Percentiles rank a stretch among this genome's conserved stretches.
Evolutionary conservation across 129 eudicot genomes (phyloP).

Genomic region (Helianthus tuberosus): DNA sequence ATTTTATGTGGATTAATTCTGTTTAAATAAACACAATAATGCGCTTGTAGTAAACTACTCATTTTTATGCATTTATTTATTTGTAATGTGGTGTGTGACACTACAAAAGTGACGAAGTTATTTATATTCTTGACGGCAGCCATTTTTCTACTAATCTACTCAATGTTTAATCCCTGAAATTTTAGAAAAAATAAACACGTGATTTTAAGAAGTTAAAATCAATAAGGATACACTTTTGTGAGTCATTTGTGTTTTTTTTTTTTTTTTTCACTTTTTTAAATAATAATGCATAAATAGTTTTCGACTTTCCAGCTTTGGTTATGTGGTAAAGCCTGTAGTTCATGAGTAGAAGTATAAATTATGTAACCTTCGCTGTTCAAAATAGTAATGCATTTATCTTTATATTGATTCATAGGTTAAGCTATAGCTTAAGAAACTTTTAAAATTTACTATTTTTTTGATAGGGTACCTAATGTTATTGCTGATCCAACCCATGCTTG

Average conservation of each 20-base stretch:
- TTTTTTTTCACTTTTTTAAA: neutral
- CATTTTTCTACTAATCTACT: too few relatives aligned
- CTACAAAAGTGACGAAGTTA: conserved; percentile 3
- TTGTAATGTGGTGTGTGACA: conserved; percentile 17
- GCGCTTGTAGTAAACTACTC: conserved; percentile 11
- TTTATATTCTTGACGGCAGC: neutral
- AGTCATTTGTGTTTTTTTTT: neutral
- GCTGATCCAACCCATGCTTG: neutral
- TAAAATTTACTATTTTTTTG: too few relatives aligned
- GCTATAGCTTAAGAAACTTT: too few relatives aligned
- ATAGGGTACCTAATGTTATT: neutral
- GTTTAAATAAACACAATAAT: conserved; percentile 13
- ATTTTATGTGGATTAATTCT: neutral
- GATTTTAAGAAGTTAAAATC: conserved; percentile 23
- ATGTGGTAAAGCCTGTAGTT: too few relatives aligned
- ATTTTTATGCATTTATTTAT: conserved; percentile 22
- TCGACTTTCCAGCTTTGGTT: too few relatives aligned
- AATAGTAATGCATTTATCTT: too few relatives aligned
- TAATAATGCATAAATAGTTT: neutral
- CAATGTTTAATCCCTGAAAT: conserved; percentile 19
- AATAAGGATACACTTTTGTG: conserved; percentile 8
- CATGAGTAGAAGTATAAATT: too few relatives aligned
- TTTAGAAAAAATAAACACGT: conserved; percentile 18
- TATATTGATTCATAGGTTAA: too few relatives aligned
- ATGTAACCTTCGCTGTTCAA: too few relatives aligned